These are phyloP conservation scores for Ascochyta rabiei DNA, from an alignment of 2,329 filamentous ascomycete species.

Conservation along the genomic window DNA sequence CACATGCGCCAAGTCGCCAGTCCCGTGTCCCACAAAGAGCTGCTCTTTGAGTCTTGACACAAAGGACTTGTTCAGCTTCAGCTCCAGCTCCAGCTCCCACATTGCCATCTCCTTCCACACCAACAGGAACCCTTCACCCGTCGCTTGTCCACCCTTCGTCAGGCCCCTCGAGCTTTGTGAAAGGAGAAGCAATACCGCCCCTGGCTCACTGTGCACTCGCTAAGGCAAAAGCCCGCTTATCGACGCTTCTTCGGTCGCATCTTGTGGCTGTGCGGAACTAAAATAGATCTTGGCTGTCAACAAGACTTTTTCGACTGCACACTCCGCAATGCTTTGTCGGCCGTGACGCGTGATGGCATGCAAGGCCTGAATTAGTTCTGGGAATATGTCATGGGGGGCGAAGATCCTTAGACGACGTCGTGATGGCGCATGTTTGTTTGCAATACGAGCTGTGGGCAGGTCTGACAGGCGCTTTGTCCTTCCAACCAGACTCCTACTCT, in stretches of 20 bases:
- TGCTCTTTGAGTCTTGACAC: background rate
- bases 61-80: conserved; percentile 9
- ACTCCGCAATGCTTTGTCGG: conserved; percentile 8
- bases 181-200: conserved; percentile 4
- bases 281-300: conserved; percentile 18
- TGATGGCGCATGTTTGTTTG: background rate
- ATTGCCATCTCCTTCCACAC: background rate
- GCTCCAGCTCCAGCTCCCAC: conserved; percentile 1
- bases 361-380: conserved; percentile 1
- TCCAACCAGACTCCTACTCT: background rate
- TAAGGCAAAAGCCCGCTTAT: conserved; percentile 7
- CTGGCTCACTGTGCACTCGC: conserved; percentile 7
- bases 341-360: conserved; percentile 12
- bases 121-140: background rate
- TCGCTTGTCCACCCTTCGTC: background rate
- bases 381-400: background rate
- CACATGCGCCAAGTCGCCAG: conserved; percentile 10
- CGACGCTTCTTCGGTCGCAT: conserved; percentile 13
- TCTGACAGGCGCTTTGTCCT: background rate
- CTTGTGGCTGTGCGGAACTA: conserved; percentile 16
- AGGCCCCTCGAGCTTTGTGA: background rate
- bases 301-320: conserved; percentile 14
- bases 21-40: conserved; percentile 12
- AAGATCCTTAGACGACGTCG: background rate
- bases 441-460: background rate